Evolutionary conservation across 2,329 filamentous ascomycete species (phyloP).

Genomic region (Amesomyces nigricolor): DNA sequence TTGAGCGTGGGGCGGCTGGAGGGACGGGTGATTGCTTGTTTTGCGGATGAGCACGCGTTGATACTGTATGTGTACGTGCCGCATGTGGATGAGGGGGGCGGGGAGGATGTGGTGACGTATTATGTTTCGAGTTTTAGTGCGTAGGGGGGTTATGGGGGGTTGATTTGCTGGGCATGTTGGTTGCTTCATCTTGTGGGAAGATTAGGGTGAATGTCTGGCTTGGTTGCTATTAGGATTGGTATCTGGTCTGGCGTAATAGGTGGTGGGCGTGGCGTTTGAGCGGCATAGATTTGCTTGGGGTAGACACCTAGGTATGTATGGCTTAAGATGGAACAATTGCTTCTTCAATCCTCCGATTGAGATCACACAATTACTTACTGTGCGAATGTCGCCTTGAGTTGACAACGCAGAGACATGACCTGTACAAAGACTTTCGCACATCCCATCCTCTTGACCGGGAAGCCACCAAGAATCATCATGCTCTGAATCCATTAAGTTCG

Average conservation of each 20-base stretch:
- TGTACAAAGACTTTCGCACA: too few species aligned
- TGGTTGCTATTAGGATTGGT: too few species aligned
- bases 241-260: too few species aligned
- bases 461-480: neutral
- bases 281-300: too few species aligned
- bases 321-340: too few species aligned
- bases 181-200: neutral
- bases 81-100: conserved; percentile 58
- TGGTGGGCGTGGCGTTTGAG: too few species aligned
- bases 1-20: conserved; percentile 85
- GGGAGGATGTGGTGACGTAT: conserved; percentile 67
- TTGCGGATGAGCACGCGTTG: conserved; percentile 72
- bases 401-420: too few species aligned
- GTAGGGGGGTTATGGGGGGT: conserved; percentile 15
- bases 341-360: too few species aligned
- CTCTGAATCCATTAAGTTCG: neutral
- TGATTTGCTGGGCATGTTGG: conserved; percentile 27
- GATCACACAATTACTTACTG: too few species aligned
- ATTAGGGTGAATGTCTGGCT: neutral
- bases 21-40: conserved; percentile 88
- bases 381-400: too few species aligned
- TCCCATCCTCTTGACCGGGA: too few species aligned
- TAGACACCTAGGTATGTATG: too few species aligned
- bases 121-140: conserved; percentile 37
- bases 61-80: conserved; percentile 79